These are phyloP conservation scores for Clathrospora elynae DNA, from an alignment of 2,329 filamentous ascomycete genomes.

Conservation along the genomic window DNA sequence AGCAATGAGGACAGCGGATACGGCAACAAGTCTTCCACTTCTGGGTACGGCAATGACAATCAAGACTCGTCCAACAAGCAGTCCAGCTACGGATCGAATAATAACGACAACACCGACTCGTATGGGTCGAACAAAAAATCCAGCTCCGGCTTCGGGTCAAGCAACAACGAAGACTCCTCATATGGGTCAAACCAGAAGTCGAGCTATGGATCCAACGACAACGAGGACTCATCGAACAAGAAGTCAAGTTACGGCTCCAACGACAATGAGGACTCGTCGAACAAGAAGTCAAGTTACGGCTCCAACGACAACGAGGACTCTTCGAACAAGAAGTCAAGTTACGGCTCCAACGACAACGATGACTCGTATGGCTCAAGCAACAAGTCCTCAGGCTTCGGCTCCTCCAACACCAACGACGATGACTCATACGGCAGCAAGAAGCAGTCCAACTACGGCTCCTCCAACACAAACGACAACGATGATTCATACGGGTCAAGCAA, in stretches of 20 bases:
- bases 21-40: conserved; percentile 10
- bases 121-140: conserved; percentile 18
- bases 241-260: conserved; percentile 7
- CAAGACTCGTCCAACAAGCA: conserved; percentile 11
- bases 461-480: conserved; percentile 3
- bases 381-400: conserved; percentile 8
- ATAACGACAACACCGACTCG: conserved; percentile 4
- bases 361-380: conserved; percentile 13
- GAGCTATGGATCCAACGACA: background rate
- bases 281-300: conserved; percentile 16
- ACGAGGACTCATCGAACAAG: conserved; percentile 6
- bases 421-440: conserved; percentile 12
- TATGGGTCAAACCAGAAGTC: conserved; percentile 1
- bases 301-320: conserved; percentile 6
- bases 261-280: conserved; percentile 11
- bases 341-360: conserved; percentile 11
- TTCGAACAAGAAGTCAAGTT: conserved; percentile 9
- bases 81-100: conserved; percentile 12
- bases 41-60: conserved; percentile 13
- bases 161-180: conserved; percentile 9
- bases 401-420: conserved; percentile 6
- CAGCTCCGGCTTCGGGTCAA: conserved; percentile 9
- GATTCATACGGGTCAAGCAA: too few relatives aligned
- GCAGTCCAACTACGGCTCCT: conserved; percentile 5
- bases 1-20: conserved; percentile 12